Base-by-base conservation (phyloP, 2,329 filamentous ascomycete species). In the Dendryphion nanum region DNA sequence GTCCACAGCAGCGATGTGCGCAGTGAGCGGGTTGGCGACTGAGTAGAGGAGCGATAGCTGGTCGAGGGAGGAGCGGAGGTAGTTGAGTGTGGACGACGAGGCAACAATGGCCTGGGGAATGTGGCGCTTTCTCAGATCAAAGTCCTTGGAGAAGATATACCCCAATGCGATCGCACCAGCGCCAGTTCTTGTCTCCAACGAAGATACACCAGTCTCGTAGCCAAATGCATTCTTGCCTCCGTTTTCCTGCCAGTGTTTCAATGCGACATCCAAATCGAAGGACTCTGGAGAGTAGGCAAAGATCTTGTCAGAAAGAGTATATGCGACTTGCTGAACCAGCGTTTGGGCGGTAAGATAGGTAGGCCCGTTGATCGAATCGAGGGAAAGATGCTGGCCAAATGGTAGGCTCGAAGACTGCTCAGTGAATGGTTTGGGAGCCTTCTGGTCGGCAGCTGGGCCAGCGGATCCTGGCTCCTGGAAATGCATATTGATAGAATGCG, bases 131-230 rank as follows among this genome's bases (percentile, higher is more conserved):
- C 79, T 82, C 57, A 95, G 69, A 65, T 97, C 90, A 59, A 95
- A 96, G 70, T 98, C 93, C 59, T 89, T 88, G 44, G 90, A 96
- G 76, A 97, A 98, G 65, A 97, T 87, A 71, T 98, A 98, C 40
- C 93, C 93, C 33, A 98, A 78, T 16, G 93, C 89, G 61, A 97
- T 86, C 49, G 86, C 83, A 39, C 91, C 93, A 37, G 93, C 93
- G 42, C 93, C 93, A 40, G 85, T 81, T 37, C 93, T 80, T 30
- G 90, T 94, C 73, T 98, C 86, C 59, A 96, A 81, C 17, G 86
- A 72, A 44, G 90, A 77, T 32, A 97, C 81, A 12, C 81, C 74
- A 33, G 93, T 91, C 45, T 81, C 71, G 61, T 90, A 86, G 54
- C 88, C 88, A 70, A 90, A 82, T 47, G 85, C 81, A 72, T 98